A percentile compares a stretch with the other conserved stretches of the same genome.
phyloP scores from a whole-genome alignment of 176 grass and related monocot genomes.

The Aegilops tauschii region DNA sequence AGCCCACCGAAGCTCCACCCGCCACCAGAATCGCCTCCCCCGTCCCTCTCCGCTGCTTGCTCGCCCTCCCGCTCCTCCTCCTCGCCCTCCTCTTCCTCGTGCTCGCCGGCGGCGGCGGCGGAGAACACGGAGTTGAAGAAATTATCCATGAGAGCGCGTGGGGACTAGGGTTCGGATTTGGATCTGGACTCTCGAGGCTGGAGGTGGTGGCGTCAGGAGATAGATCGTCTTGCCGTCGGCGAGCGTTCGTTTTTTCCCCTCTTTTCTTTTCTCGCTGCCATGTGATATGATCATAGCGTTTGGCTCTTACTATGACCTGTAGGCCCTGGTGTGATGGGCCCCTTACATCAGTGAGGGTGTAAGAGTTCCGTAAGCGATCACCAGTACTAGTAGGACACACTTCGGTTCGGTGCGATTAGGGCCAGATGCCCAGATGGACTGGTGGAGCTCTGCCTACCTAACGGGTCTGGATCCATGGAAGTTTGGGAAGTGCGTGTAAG shows the following conservation, averaged over 20 bases:
- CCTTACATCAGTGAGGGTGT: neutral
- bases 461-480: neutral
- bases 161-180: constrained; percentile 25
- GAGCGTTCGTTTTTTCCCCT: neutral
- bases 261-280: neutral
- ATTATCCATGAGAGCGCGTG: constrained; percentile 48
- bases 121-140: constrained; percentile 73
- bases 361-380: neutral
- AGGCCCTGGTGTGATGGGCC: neutral
- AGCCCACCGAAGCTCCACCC: constrained; percentile 64
- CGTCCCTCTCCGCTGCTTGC: neutral
- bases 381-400: no score
- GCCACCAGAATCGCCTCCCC: constrained; percentile 26
- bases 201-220: neutral
- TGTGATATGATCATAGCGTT: neutral
- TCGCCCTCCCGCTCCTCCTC: neutral
- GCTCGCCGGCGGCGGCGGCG: constrained; percentile 13
- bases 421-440: neutral
- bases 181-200: constrained; percentile 10
- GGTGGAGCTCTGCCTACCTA: neutral
- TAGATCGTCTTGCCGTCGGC: constrained; percentile 16
- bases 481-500: neutral
- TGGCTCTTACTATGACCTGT: neutral
- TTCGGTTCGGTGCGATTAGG: no score
- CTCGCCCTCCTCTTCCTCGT: constrained; percentile 13